Evolutionary conservation across 768 basidiomycete species (phyloP).

Genomic region (Psilocybe cubensis): DNA sequence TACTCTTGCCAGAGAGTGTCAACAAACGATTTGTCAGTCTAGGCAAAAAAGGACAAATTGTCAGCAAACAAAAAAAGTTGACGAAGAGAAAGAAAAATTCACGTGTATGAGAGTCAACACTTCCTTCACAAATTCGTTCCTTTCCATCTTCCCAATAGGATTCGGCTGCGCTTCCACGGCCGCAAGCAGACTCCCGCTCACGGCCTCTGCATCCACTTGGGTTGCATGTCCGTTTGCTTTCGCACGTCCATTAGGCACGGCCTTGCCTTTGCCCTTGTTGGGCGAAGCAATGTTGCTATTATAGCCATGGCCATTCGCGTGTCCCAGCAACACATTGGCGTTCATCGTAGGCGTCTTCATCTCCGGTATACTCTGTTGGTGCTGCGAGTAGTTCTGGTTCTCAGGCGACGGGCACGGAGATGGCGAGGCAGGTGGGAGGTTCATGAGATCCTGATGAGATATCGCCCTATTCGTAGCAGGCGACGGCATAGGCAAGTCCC

Average conservation of each 20-base stretch:
- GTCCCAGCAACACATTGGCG: slow-evolving; percentile 20
- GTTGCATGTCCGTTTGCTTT: slow-evolving; percentile 25
- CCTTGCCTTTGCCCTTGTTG: slow-evolving; percentile 19
- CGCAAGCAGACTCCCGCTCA: slow-evolving; percentile 32
- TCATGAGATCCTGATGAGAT: slow-evolving; percentile 1
- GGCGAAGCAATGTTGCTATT: neutral
- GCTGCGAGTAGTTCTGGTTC: neutral
- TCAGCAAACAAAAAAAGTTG: slow-evolving; percentile 6
- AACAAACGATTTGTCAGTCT: slow-evolving; percentile 72
- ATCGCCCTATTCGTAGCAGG: slow-evolving; percentile 11
- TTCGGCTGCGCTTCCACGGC: slow-evolving; percentile 25
- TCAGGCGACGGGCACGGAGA: slow-evolving; percentile 25
- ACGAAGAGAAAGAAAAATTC: slow-evolving; percentile 24
- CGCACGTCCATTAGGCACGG: slow-evolving; percentile 22
- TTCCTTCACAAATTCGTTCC: slow-evolving; percentile 62
- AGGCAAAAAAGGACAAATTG: neutral
- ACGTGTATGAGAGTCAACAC: slow-evolving; percentile 66
- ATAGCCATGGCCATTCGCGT: slow-evolving; percentile 16
- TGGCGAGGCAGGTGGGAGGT: slow-evolving; percentile 23
- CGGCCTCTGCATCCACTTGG: slow-evolving; percentile 27
- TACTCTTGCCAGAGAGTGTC: slow-evolving; percentile 65
- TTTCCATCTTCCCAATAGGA: slow-evolving; percentile 36
- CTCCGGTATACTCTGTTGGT: slow-evolving; percentile 16
- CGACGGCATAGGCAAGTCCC: slow-evolving; percentile 53
- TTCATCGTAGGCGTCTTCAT: slow-evolving; percentile 34